These are phyloP conservation scores for Ceratocystis albifundus DNA, from an alignment of 2,329 filamentous ascomycete genomes.

Conservation along the genomic window DNA sequence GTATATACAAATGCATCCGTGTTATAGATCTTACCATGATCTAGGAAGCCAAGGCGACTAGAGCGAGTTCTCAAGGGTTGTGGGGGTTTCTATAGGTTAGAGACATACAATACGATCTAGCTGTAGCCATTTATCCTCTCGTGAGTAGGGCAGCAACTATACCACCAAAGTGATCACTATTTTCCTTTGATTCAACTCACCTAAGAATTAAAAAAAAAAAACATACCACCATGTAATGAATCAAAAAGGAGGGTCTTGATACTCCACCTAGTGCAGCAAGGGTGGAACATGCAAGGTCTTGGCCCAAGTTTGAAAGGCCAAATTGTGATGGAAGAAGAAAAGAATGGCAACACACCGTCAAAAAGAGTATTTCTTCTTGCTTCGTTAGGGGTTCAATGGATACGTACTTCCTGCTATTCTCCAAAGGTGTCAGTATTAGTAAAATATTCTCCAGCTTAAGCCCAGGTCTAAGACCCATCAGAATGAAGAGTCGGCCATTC, in stretches of 20 bases:
- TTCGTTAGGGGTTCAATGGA: background rate
- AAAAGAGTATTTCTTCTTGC: no score
- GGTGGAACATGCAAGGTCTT: background rate
- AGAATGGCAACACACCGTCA: no score
- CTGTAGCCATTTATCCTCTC: background rate
- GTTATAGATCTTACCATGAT: background rate
- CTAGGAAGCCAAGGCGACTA: no score
- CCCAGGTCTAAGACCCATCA: no score
- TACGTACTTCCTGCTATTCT: background rate
- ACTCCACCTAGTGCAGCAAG: background rate
- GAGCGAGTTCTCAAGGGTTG: no score
- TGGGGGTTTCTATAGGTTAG: no score
- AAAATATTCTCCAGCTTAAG: background rate
- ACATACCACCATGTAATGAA: background rate
- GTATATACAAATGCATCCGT: background rate
- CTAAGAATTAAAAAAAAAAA: background rate
- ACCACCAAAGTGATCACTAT: background rate
- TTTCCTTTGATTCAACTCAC: background rate
- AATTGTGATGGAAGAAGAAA: no score
- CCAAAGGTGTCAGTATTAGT: background rate
- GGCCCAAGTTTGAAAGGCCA: background rate
- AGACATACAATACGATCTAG: no score
- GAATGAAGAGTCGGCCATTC: no score
- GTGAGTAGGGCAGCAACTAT: background rate
- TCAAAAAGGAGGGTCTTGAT: background rate